Evolutionary conservation across 2,329 filamentous ascomycete genomes (phyloP), one percentile per base, ranked within the genome.

Genomic region (Pseudogymnoascus pannorum): DNA sequence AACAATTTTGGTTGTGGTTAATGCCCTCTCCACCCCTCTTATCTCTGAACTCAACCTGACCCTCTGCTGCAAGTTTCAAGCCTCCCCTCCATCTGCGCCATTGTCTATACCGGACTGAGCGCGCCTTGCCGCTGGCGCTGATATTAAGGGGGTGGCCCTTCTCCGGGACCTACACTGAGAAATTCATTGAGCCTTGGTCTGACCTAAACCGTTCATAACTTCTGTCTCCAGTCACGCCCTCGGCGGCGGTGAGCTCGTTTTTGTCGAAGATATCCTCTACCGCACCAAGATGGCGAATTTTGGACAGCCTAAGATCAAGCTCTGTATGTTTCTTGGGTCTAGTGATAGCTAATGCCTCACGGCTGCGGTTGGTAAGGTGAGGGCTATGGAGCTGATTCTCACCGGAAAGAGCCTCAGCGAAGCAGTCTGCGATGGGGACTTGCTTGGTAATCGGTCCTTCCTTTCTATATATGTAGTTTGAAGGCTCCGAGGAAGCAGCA

Each of bases 111-210:
- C 1, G 94, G 94, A 95, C 88, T 48, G 81, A 91, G 67, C 91
- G 88, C 75, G 92, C 93, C 42, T 97, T 72, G 93, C 93, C 29
- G 93, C 94, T 48, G 94, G 94, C 59, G 94, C 94, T 64, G 94
- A 99, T 76, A 99, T 99, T 79, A 97, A 97, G 77, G 94, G 99
- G 77, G 97, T 99, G 94, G 89, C 91, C 29, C 61, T 99, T 99
- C 77, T 84, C 89, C 65, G 79, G 87, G 66, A 93, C 94, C 38
- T 97, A 97, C 78, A 89, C 85, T 57, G 85, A 80, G 67, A 91
- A 95, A 72, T 99, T 99, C 75, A 97, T 99, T 75, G 92, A 96
- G 73, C 86, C 86, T 7, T 99, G 94, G 94, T 96, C 92, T 5
- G 82, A 88, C 65, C 84, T 97, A 97, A 95, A 74, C 94, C 94